Base-by-base conservation (phyloP, 805 yeast species). In the Metschnikowia picachoensis region DNA sequence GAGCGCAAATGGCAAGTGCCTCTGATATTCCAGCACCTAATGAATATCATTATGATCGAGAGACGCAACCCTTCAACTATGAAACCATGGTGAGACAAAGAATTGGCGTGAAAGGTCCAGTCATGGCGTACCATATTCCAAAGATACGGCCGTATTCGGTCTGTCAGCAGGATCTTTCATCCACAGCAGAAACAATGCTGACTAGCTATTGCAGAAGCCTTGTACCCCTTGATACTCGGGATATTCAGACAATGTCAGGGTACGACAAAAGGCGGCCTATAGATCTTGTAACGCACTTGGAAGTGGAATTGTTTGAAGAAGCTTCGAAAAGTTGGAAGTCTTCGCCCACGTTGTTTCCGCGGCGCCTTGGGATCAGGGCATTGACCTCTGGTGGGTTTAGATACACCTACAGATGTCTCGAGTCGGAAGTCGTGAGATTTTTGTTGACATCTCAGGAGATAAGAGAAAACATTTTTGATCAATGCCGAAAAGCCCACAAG, bases 61-160 rank as follows among this genome's bases (percentile, higher is more conserved):
- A 31, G 20, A 9, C 17, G 8, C 4, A 12, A 15, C 28, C 27
- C 29, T 8, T 13, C 41, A 7, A 40, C 48, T 46, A 46, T n/a
- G 45, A 41, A 14, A 35, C 38, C 27, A 46, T 46, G 43, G 37
- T 33, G 2, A 11, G 8, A n/a, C 41, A 46, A 14, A 37, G 43
- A 30, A 41, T 41, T n/a, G 46, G 49, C 4, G 17, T 38, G 2
- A 14, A 30, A 7, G 43, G 41, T 7, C 43, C 43, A 1, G 38
- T 40, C 1, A 35, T 41, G 14, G 16, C 15, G 15, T 44, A 46
- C 29, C 34, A 41, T 16, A 42, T 46, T 29, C 29, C 47, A 11
- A 25, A 17, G 14, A 16, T 15, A 3, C 40, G 16, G n/a, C 20
- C 25, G 11, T 15, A 13, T 10, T 13, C 14, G n/a, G 14, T 7